Conservation (phyloP, 495 filamentous ascomycete species). For the Xylaria curta region DNA sequence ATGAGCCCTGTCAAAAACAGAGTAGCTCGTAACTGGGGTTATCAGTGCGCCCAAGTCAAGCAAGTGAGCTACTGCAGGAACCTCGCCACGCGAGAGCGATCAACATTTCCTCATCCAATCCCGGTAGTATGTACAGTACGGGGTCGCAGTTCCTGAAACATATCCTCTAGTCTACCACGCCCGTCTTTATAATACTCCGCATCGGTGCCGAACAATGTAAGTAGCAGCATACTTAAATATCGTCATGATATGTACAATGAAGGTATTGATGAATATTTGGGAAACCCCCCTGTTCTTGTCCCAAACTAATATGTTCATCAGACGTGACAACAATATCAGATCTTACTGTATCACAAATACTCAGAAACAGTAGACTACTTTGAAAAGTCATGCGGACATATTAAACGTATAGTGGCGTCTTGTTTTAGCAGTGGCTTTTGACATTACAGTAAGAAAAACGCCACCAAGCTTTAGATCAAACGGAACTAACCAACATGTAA, state of each 20-base stretch:
- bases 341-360: background rate
- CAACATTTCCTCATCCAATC: constrained; percentile 1
- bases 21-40: constrained; percentile 2
- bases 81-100: constrained; percentile 7
- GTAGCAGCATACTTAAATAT: background rate
- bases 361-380: background rate
- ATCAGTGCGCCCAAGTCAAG: background rate
- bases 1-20: background rate
- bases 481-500: background rate
- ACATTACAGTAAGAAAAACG: background rate
- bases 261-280: background rate
- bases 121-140: background rate
- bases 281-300: background rate
- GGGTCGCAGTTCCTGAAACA: constrained; percentile 1
- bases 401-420: background rate
- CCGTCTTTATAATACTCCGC: background rate
- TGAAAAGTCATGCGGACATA: background rate
- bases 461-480: background rate
- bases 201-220: background rate
- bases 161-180: background rate
- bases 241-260: background rate
- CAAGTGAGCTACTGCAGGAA: constrained; percentile 18
- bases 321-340: background rate
- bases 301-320: background rate
- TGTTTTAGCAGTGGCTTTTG: background rate